Base-by-base conservation (phyloP, 208 protist genomes). In the Leishmania gerbilli region DNA sequence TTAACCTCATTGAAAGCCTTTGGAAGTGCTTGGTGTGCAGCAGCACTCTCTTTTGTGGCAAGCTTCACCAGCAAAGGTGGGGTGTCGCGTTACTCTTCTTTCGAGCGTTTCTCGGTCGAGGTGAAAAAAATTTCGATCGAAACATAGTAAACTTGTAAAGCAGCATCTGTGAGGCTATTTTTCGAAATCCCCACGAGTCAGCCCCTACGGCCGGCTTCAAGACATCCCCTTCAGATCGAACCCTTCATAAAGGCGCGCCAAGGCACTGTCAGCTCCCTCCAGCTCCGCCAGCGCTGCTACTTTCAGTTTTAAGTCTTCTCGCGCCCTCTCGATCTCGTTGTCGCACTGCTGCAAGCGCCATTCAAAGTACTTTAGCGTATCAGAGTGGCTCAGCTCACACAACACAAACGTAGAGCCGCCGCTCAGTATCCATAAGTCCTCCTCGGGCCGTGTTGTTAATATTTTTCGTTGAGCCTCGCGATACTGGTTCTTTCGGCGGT, bases 401-500 rank as follows among this genome's bases (percentile, higher is more conserved):
- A 79, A 88, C 13, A 97, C 94, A 86, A 97, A 96, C 19, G 92
- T 95, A 55, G 88, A 92, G 17, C 89, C 92, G 67, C 89, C 91
- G 77, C 94, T 95, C 7, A 97, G 87, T 21, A 97, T 62, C 89
- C 90, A 97, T 11, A 95, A 19, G 45, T 93, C 85, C 24, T 95
- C 94, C 62, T 90, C 82, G 3, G 76, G 82, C 27, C 60, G 78
- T 7, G 45, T 83, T 51, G 90, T 83, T 21, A 89, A 80, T 11
- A 96, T 78, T 55, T 83, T 86, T 24, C 94, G 91, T 11, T 83
- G 89, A 1, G 92, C 92, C 82, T 96, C 94, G 3, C 91, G 92
- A 72, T 91, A 93, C 69, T 97, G 94, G 55, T 95, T 90, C 79
- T 97, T 92, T 24, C 91, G 83, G 62, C 92, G 86, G 68, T 97